Base-by-base conservation (phyloP, 441 rosid genomes). In the Gossypium laxum region DNA sequence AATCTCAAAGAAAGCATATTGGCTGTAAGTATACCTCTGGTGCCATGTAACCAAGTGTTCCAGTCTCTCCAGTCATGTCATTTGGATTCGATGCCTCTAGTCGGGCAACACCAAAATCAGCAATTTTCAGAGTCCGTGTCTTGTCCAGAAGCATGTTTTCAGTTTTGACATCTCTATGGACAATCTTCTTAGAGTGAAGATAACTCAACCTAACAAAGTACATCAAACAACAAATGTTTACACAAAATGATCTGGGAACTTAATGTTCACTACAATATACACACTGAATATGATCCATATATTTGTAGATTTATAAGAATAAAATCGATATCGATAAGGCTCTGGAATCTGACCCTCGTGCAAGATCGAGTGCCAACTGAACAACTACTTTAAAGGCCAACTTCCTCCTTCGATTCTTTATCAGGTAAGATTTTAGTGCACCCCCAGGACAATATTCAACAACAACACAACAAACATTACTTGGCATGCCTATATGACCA, bases 1-100 rank as follows among this genome's bases (percentile, higher is more conserved):
- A 62, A 62, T 22, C 55, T 45, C 38, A 34, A 30, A 8, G 17
- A 52, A 26, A 69, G 74, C 56, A 57, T 65, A 65, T 70, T 17
- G 47, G 43, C n/a, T 63, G 11, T 15, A 71, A 22, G 14, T 24
- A 57, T 75, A 85, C 91, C 91, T 88, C 93, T 21, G 93, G 93
- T 74, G 93, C 93, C 91, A 88, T 86, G 84, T 88, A 88, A 52
- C 91, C 93, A 52, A 88, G 87, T 32, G 93, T 88, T 74, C 93
- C 93, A 2, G 93, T 88, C 81, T 86, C 93, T 43, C 93, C 93
- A 67, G 93, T 88, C 93, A 88, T 88, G 79, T 88, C 93, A 38
- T 84, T 81, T 76, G 93, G 93, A 72, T 88, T 86, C 24, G 91
- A 86, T 48, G 91, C 91, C 74, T 88, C 93, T 0, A 88, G 76